Conservation (phyloP, 192 early-diverging fungal genomes). For the Phlyctochytrium arcticum region DNA sequence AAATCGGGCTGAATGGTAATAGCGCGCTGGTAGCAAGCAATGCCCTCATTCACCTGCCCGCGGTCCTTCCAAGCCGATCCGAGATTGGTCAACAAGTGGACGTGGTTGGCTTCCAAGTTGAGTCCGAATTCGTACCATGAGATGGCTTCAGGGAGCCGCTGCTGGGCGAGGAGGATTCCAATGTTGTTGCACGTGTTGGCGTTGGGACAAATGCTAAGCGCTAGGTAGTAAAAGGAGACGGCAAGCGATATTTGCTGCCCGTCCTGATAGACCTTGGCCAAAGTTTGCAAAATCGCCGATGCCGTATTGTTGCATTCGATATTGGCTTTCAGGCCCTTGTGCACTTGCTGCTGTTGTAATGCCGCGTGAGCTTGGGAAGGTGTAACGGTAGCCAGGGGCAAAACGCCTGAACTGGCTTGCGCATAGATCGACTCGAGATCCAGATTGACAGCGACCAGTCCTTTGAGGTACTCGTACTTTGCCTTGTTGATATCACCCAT, state of each 20-base stretch:
- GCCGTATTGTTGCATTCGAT: conserved; percentile 47
- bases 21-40: conserved; percentile 85
- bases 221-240: conserved; percentile 79
- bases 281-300: conserved; percentile 69
- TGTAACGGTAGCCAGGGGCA: conserved; percentile 47
- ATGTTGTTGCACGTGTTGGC: conserved; percentile 91
- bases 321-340: conserved; percentile 28
- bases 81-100: conserved; percentile 91
- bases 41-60: conserved; percentile 77
- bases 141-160: conserved; percentile 73
- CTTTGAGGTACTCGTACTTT: conserved; percentile 78
- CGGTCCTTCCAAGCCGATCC: conserved; percentile 88
- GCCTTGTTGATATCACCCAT: conserved; percentile 67
- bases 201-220: conserved; percentile 71
- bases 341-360: conserved; percentile 53
- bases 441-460: conserved; percentile 60
- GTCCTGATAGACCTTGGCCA: conserved; percentile 90
- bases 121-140: conserved; percentile 87
- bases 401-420: conserved; percentile 50
- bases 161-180: conserved; percentile 70
- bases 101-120: conserved; percentile 72
- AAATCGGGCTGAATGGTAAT: conserved; percentile 82
- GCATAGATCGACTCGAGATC: conserved; percentile 49
- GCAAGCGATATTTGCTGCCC: conserved; percentile 62
- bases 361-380: conserved; percentile 29